Evolutionary conservation across 306 rosid genomes (phyloP), one percentile per base, ranked within the genome.

Genomic region (Heteromeles arbutifolia): DNA sequence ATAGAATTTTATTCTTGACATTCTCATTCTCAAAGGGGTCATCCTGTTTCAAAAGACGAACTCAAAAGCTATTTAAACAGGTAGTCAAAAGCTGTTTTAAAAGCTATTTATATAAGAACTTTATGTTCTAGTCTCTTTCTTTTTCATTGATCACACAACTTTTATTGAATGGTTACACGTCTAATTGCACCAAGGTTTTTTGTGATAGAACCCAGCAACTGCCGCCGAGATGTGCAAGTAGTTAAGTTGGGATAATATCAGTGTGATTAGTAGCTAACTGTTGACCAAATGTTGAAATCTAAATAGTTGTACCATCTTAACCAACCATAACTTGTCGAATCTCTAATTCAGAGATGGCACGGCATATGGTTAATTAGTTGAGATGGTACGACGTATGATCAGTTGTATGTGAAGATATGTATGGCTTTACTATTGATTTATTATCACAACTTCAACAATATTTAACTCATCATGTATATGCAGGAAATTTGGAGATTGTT

Each of bases 401-500:
- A 25, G 8, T 59, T 59, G 2, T 22, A 26, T 48, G 21, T 14
- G 19, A 14, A 48, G 67, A 7, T 28, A 63, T 18, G 5, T 4
- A 17, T 17, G 31, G 37, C 32, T 29, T 63, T 17, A 37, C 18
- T 63, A 17, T 17, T 29, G 62, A 12, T 56, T 56, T 29, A 28
- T 63, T 17, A 63, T 26, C 14, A 61, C 10, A 61, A 4, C 21
- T 26, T 13, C 15, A 11, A 57, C 17, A 57, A 57, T 11, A 57
- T 25, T 59, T 48, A 59, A 5, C 19, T 11, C 65, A 0, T 26
- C 21, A 5, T 61, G 34, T 65, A 11, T 32, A 3, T 1, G 56
- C 11, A 68, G 80, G 69, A 29, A 22, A 18, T 43, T 58, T 31
- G 80, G 73, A 71, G 44, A 57, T 29, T 70, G 80, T 21, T 3